Evolutionary conservation across 2,329 filamentous ascomycete species (phyloP).

Genomic region (Didymella lethalis): DNA sequence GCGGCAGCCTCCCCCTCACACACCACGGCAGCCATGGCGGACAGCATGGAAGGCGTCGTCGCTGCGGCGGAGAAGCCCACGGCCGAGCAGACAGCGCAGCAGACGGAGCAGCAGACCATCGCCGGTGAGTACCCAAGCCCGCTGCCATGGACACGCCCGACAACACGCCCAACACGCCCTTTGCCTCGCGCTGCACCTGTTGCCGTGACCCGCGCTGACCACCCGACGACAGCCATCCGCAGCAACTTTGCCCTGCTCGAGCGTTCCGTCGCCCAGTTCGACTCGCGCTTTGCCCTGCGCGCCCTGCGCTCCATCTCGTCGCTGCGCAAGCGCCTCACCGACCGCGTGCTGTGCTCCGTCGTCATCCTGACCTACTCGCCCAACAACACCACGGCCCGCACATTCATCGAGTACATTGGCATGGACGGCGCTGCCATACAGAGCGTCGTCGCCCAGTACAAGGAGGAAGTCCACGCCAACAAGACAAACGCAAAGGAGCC

Average conservation of each 20-base stretch:
- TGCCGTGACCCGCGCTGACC: conserved; percentile 39
- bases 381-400: conserved; percentile 71
- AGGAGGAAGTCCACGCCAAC: conserved; percentile 72
- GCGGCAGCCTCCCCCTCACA: conserved; percentile 29
- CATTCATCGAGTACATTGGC: conserved; percentile 74
- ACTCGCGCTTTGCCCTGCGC: conserved; percentile 91
- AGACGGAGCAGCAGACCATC: conserved; percentile 52
- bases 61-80: conserved; percentile 52
- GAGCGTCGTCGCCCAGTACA: conserved; percentile 58
- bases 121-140: conserved; percentile 41
- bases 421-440: conserved; percentile 71
- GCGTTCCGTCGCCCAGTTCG: conserved; percentile 89
- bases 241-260: conserved; percentile 92
- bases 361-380: conserved; percentile 81
- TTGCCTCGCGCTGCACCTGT: conserved; percentile 36
- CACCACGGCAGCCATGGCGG: conserved; percentile 53
- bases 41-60: conserved; percentile 60
- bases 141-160: not conserved
- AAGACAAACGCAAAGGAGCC: conserved; percentile 74
- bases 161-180: conserved; percentile 24
- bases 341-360: conserved; percentile 80
- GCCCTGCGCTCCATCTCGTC: conserved; percentile 95
- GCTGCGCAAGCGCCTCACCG: conserved; percentile 87
- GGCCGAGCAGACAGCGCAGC: conserved; percentile 52
- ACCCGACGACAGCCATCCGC: conserved; percentile 77